phyloP scores from a whole-genome alignment of 179 eudicot genomes.

The Nepenthes alata region DNA sequence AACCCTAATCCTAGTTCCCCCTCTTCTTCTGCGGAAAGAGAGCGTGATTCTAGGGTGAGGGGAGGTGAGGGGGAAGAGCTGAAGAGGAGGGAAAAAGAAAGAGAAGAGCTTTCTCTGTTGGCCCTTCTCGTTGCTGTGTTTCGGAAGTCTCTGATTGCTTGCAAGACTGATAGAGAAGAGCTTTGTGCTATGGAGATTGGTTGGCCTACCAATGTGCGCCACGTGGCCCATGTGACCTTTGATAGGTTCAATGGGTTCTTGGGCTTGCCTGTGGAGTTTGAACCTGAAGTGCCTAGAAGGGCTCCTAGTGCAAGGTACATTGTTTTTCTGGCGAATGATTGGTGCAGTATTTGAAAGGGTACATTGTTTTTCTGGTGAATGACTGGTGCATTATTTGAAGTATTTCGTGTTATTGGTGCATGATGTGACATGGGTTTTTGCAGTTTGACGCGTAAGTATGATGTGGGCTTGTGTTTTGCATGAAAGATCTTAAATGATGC shows the following conservation, averaged over 20 bases:
- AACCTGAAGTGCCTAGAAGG: slow-evolving; percentile 74
- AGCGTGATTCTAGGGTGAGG: not conserved
- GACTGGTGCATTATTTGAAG: too few relatives aligned
- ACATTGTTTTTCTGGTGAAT: not conserved
- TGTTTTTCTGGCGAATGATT: slow-evolving; percentile 4
- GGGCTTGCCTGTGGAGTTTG: slow-evolving; percentile 87
- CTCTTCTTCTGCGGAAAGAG: slow-evolving; percentile 10
- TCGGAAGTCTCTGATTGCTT: slow-evolving; percentile 56
- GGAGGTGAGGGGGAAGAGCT: slow-evolving; percentile 9
- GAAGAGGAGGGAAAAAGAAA: slow-evolving; percentile 32
- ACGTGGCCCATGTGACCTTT: slow-evolving; percentile 87
- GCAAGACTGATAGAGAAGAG: slow-evolving; percentile 20
- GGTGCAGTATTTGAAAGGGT: not conserved
- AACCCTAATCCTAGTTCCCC: slow-evolving; percentile 9
- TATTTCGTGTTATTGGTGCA: not conserved
- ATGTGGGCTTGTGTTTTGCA: too few relatives aligned
- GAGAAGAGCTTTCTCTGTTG: slow-evolving; percentile 56
- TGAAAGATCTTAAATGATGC: too few relatives aligned
- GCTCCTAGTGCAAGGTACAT: slow-evolving; percentile 93
- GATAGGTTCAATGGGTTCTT: slow-evolving; percentile 83
- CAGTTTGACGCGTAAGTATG: too few relatives aligned
- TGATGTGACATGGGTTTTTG: slow-evolving; percentile 1
- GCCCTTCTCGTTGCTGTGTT: slow-evolving; percentile 48
- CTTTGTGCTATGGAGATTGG: slow-evolving; percentile 64
- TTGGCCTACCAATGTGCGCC: slow-evolving; percentile 66